Evolutionary conservation across 495 filamentous ascomycete species (phyloP), one percentile per base, ranked within the genome.

Genomic region (Podospora pseudopauciseta): DNA sequence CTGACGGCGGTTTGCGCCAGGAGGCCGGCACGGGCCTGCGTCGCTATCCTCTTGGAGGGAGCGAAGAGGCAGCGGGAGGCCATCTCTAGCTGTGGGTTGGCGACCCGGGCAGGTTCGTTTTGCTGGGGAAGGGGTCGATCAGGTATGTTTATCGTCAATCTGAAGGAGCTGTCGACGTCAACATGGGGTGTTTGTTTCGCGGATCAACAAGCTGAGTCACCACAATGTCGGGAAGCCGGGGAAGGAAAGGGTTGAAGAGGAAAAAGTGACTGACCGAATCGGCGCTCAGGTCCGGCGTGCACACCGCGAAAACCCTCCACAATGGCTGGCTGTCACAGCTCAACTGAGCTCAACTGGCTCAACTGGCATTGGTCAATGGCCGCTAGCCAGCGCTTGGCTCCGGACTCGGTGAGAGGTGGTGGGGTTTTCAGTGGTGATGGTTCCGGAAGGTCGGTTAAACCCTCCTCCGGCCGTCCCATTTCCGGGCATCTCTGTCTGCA

Each of bases 31-130:
- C 67, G 26, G 32, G 76, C 67, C 67, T 69, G 65, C 15, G 71
- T 69, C 64, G 74, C 68, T 64, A 77, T 66, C 71, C 75, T 73
- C 39, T 79, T 79, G 72, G 77, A 75, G 68, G 76, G 63, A 58
- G 72, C 73, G 60, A 78, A 69, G 65, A 83, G 71, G 65, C 76
- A 72, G 49, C 81, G 82, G 76, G 81, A 80, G 30, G 80, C 81
- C 82, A 84, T 84, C 53, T 64, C 73, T 60, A 60, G 30, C 23
- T 15, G 64, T 59, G 56, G 39, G 61, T 63, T 74, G 71, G 66
- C 70, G 76, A 79, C 74, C 66, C 65, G 63, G 39, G 49, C 55
- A n/a, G 68, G 70, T 66, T 60, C 63, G 44, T 53, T 20, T n/a
- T 49, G 59, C 11, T 71, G 28, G 59, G 39, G 20, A 20, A 23